phyloP scores from a whole-genome alignment of 768 basidiomycete genomes.

The Tylopilus balloui region DNA sequence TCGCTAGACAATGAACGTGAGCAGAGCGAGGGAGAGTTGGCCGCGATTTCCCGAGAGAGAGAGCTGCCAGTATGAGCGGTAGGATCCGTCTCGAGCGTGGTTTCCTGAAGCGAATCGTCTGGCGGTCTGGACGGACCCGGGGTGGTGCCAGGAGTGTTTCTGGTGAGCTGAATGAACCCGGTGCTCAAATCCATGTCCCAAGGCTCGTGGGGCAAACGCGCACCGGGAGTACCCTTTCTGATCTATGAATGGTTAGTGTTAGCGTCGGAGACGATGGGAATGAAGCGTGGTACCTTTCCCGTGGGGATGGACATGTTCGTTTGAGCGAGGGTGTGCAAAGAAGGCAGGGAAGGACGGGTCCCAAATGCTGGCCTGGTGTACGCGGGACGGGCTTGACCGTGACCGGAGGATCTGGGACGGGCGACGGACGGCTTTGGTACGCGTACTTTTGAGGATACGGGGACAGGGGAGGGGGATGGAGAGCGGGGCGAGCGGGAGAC shows the following conservation, averaged over 20 bases:
- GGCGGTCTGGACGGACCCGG: too few relatives aligned
- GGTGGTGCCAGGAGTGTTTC: neutral
- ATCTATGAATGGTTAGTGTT: conserved; percentile 23
- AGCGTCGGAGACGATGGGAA: neutral
- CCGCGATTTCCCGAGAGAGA: conserved; percentile 7
- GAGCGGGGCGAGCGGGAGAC: conserved; percentile 19
- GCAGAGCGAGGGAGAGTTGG: conserved; percentile 4
- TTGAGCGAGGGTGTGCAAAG: conserved; percentile 36
- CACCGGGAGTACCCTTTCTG: conserved; percentile 40
- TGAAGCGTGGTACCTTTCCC: conserved; percentile 32
- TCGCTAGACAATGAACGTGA: conserved; percentile 21
- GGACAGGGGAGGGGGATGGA: neutral
- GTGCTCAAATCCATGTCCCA: conserved; percentile 32
- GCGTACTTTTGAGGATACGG: too few relatives aligned
- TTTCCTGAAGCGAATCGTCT: neutral
- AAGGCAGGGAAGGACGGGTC: conserved; percentile 40
- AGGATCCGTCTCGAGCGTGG: too few relatives aligned
- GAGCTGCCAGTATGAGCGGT: too few relatives aligned
- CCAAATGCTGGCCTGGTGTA: conserved; percentile 40
- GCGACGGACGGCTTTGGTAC: conserved; percentile 8
- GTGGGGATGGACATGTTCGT: conserved; percentile 32
- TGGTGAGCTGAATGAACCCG: conserved; percentile 8
- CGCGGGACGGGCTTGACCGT: conserved; percentile 37
- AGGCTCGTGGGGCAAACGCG: conserved; percentile 40
- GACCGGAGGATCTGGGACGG: conserved; percentile 34